phyloP scores from a whole-genome alignment of 768 basidiomycete genomes.

The Ramaria rubella region DNA sequence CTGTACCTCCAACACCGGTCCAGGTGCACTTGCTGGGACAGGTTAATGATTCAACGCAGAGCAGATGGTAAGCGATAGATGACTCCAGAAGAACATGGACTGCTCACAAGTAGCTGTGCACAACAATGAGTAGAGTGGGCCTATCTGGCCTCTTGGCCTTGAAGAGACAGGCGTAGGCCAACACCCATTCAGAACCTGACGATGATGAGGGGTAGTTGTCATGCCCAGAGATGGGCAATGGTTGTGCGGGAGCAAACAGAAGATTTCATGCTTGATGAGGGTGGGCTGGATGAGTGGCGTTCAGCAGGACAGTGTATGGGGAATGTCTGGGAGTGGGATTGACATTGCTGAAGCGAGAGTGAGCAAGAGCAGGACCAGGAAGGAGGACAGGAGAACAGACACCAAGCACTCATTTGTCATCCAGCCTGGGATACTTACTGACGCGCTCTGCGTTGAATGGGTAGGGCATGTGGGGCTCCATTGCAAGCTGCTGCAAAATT shows the following conservation, averaged over 20 bases:
- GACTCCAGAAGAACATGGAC: not conserved
- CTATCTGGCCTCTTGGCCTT: slow-evolving; percentile 58
- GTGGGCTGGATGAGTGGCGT: slow-evolving; percentile 87
- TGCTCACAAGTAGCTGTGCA: slow-evolving; percentile 97
- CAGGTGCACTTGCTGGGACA: too few species aligned
- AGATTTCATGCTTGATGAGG: slow-evolving; percentile 81
- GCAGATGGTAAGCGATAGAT: not conserved
- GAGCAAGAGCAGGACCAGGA: slow-evolving; percentile 5
- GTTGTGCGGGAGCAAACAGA: slow-evolving; percentile 58
- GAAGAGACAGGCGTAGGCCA: slow-evolving; percentile 72
- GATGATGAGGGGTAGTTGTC: slow-evolving; percentile 86
- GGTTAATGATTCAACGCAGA: slow-evolving; percentile 60
- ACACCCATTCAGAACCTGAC: slow-evolving; percentile 89
- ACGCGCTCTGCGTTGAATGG: slow-evolving; percentile 53
- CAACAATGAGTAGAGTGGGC: slow-evolving; percentile 81
- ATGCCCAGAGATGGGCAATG: slow-evolving; percentile 73
- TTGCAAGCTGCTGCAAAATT: too few species aligned
- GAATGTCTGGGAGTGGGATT: slow-evolving; percentile 10
- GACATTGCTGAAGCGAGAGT: slow-evolving; percentile 6
- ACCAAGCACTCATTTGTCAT: slow-evolving; percentile 74
- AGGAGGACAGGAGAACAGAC: slow-evolving; percentile 36
- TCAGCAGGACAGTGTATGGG: not conserved
- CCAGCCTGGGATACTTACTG: slow-evolving; percentile 68
- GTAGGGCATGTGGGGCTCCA: slow-evolving; percentile 24
- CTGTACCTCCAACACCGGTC: too few species aligned